Conservation (phyloP, 2,329 filamentous ascomycete genomes). For the Ophiostoma ips region DNA sequence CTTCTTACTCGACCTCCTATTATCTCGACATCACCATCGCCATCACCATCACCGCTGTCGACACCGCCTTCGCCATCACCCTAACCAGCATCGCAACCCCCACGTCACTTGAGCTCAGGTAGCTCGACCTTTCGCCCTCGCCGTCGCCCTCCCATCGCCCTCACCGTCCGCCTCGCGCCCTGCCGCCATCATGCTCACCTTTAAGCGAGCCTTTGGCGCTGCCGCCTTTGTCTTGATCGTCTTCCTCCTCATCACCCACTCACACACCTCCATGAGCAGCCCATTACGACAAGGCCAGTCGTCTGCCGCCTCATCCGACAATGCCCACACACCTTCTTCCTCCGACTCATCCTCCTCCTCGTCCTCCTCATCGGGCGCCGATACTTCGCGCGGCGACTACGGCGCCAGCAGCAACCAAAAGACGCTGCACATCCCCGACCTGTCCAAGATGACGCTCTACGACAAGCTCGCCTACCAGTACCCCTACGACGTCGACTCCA, state of each 20-base stretch:
- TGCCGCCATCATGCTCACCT: conserved; percentile 79
- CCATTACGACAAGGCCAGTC: conserved; percentile 2
- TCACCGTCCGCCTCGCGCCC: no score
- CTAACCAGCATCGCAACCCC: no score
- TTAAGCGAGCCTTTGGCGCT: conserved; percentile 58
- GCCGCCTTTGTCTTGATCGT: conserved; percentile 55
- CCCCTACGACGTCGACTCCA: conserved; percentile 74
- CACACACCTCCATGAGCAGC: conserved; percentile 27
- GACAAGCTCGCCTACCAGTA: conserved; percentile 87
- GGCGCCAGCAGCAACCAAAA: conserved; percentile 31
- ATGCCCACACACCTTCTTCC: conserved; percentile 15
- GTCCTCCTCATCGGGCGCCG: background rate
- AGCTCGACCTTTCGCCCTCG: background rate
- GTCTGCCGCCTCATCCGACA: conserved; percentile 15
- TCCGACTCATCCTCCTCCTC: background rate
- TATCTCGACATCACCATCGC: no score
- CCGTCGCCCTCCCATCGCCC: no score
- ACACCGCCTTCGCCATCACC: no score
- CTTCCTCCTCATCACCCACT: conserved; percentile 54
- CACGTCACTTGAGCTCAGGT: no score
- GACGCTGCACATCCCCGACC: conserved; percentile 49
- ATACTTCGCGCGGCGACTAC: conserved; percentile 14
- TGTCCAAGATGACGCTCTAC: conserved; percentile 56
- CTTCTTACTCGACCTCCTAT: conserved; percentile 1
- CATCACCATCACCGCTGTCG: no score